Base-by-base conservation (phyloP, 2,329 filamentous ascomycete species). In the Arthrobotrys iridis region DNA sequence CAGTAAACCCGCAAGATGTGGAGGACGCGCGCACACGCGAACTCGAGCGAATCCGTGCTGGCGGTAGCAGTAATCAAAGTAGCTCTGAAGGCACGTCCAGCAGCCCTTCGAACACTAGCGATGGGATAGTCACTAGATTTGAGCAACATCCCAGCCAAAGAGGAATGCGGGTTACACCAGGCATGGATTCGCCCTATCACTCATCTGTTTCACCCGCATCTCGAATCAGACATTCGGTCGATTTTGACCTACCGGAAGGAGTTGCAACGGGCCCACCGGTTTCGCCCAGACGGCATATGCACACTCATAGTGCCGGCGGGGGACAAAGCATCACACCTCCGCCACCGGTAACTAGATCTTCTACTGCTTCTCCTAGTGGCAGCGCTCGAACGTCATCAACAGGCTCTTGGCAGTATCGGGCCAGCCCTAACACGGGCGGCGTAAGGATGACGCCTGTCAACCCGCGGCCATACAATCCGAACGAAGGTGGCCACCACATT, bases 391-490 rank as follows among this genome's bases (percentile, higher is more conserved):
- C 65, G 10, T 71, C 65, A 11, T 76, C 72, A 11, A 76, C 72
- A 13, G 59, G 64, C 4, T 76, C 72, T 4, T 76, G 72, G 72
- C 65, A 70, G 26, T 68, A 75, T 18, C 57, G 66, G 20, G 66
- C 72, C 8, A 71, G 40, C 13, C 72, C 72, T 11, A 76, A 71
- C 41, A 75, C 15, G 15, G 71, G 71, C 18, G 71, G 55, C 11
- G 71, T 67, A 22, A 59, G 68, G 20, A 43, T 68, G 57, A 22
- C 62, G 2, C 63, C 63, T 26, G 58, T 68, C 18, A 55, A 66
- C 20, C 71, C 71, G 18, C 63, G 71, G 33, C 57, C 71, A 26
- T 75, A 75, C 40, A 68, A 75, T 41, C 71, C 71, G 7, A 75
- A 67, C 20, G 71, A 75, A 63, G 71, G 63, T 10, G 26, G 62